A percentile compares a stretch with the other conserved stretches of the same genome.
phyloP scores from a whole-genome alignment of 108 stramenopile species.

The Asterionellopsis glacialis region DNA sequence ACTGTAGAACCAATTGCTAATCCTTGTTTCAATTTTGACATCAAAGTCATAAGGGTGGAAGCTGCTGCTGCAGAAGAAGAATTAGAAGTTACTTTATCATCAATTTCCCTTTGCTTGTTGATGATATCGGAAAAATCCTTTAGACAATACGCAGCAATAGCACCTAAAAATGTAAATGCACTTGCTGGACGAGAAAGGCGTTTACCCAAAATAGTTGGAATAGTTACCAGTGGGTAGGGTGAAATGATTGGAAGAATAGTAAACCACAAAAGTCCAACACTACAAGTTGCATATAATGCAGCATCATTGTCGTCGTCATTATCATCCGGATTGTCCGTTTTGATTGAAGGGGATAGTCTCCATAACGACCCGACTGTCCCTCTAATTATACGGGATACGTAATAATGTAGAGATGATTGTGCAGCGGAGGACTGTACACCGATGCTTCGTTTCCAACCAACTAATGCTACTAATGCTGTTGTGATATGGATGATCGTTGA shows the following conservation, averaged over 20 bases:
- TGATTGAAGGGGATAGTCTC: background rate
- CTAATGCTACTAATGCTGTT: no score
- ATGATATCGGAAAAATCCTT: background rate
- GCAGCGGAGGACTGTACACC: no score
- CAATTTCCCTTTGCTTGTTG: background rate
- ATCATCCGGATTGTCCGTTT: background rate
- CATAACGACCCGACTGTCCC: background rate
- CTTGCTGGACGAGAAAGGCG: slow-evolving; percentile 15
- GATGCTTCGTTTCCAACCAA: no score
- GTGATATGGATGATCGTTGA: no score
- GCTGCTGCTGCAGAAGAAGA: no score
- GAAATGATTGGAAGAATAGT: slow-evolving; percentile 8
- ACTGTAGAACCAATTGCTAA: slow-evolving; percentile 1
- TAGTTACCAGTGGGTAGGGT: slow-evolving; percentile 9
- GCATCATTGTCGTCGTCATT: background rate
- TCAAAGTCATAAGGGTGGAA: no score
- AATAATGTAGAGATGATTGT: background rate
- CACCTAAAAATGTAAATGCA: slow-evolving; percentile 14
- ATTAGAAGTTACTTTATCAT: no score
- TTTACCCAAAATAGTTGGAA: slow-evolving; percentile 20
- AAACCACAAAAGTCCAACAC: background rate
- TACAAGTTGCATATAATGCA: background rate
- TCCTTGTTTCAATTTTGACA: slow-evolving; percentile 2
- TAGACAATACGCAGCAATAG: background rate
- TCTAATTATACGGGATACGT: background rate